A percentile compares a stretch with the other conserved stretches of the same genome.
These are phyloP conservation scores for Annulohypoxylon stygium DNA, from an alignment of 495 filamentous ascomycete species.

Conservation along the genomic window DNA sequence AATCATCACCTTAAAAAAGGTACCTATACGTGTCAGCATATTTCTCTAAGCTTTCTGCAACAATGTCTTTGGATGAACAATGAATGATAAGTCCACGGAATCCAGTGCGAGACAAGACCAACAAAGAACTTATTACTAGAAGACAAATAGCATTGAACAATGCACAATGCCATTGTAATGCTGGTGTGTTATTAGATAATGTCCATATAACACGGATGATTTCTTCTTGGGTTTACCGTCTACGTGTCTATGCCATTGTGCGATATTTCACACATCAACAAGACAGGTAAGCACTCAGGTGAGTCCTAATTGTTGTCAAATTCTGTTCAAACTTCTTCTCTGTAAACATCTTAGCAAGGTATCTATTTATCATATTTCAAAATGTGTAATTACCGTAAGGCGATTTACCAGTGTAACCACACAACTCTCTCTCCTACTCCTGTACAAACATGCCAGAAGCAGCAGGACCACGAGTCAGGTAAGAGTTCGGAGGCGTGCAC, in stretches of 20 bases:
- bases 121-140: not conserved
- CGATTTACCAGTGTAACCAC: conserved; percentile 41
- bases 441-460: conserved; percentile 9
- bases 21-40: no score
- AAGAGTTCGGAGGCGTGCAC: conserved; percentile 13
- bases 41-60: not conserved
- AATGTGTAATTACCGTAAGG: conserved; percentile 36
- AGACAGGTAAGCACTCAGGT: conserved; percentile 8
- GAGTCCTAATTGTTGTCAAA: not conserved
- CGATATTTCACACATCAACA: not conserved
- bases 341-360: not conserved
- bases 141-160: not conserved
- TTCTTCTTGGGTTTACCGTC: not conserved
- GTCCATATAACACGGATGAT: conserved; percentile 1
- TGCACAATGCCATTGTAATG: not conserved
- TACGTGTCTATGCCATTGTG: not conserved
- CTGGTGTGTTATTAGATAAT: not conserved
- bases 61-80: not conserved
- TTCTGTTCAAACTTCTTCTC: not conserved
- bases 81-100: not conserved
- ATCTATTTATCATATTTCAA: not conserved
- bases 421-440: not conserved
- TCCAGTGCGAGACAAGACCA: not conserved
- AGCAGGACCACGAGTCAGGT: conserved; percentile 12
- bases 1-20: no score